These are phyloP conservation scores for Candida sanyiensis DNA, from an alignment of 805 yeast genomes.

Conservation along the genomic window DNA sequence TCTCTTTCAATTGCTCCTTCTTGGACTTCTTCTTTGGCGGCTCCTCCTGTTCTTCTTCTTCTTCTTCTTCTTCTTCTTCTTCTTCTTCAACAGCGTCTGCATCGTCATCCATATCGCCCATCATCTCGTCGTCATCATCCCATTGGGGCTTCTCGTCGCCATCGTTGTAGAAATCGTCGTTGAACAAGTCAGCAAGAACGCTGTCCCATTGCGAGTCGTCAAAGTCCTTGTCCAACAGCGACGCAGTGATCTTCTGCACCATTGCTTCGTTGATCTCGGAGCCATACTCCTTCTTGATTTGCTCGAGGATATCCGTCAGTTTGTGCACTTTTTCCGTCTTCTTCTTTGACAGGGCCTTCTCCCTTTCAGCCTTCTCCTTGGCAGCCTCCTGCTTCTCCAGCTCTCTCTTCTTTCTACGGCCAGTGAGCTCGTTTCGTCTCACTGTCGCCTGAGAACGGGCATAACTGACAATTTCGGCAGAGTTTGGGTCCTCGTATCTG, in stretches of 20 bases:
- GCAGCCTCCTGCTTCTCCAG: conserved; percentile 53
- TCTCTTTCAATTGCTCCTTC: conserved; percentile 52
- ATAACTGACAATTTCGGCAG: conserved; percentile 88
- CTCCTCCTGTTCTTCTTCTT: conserved; percentile 34
- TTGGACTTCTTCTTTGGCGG: conserved; percentile 37
- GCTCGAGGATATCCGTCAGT: conserved; percentile 57
- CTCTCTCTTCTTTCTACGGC: conserved; percentile 80
- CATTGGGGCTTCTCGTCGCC: conserved; percentile 55
- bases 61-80: conserved; percentile 32
- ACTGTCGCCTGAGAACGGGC: conserved; percentile 92
- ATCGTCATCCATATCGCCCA: conserved; percentile 36
- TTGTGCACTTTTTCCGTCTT: conserved; percentile 72
- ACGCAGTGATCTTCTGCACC: conserved; percentile 63
- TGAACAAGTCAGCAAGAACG: conserved; percentile 76
- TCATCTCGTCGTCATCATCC: conserved; percentile 54
- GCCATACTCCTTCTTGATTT: conserved; percentile 38
- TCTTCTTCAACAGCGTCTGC: conserved; percentile 38
- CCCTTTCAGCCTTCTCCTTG: conserved; percentile 47
- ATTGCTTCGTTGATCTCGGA: conserved; percentile 48
- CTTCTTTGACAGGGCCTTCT: conserved; percentile 60
- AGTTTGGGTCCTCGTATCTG: conserved; percentile 86
- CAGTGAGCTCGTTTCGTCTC: conserved; percentile 68
- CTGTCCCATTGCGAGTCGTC: conserved; percentile 88
- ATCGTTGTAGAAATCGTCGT: conserved; percentile 74
- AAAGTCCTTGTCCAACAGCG: conserved; percentile 80